phyloP scores from a whole-genome alignment of 805 yeast genomes.

The Wickerhamomyces chaumierensis region DNA sequence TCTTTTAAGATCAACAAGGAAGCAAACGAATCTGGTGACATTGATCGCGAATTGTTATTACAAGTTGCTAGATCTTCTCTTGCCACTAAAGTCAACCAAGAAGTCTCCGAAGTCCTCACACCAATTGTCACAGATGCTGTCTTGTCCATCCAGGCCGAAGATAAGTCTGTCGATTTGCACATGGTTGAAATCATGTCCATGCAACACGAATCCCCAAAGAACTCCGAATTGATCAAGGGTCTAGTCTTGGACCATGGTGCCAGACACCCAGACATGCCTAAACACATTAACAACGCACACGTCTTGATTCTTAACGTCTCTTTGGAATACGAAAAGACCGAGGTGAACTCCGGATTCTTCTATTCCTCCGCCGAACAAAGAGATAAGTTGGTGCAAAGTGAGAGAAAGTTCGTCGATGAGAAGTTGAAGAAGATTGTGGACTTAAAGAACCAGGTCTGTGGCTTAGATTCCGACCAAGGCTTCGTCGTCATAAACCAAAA shows the following conservation, averaged over 20 bases:
- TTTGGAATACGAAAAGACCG: conserved; percentile 93
- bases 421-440: conserved; percentile 86
- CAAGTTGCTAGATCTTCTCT: conserved; percentile 89
- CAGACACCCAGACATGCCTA: conserved; percentile 99
- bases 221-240: conserved; percentile 76
- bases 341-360: conserved; percentile 91
- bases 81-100: conserved; percentile 73
- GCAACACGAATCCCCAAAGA: conserved; percentile 85
- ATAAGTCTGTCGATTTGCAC: conserved; percentile 65
- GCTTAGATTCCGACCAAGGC: conserved; percentile 55
- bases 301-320: conserved; percentile 87
- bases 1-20: conserved; percentile 39
- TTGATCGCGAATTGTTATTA: conserved; percentile 78
- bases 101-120: conserved; percentile 68
- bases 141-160: conserved; percentile 49
- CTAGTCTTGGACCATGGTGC: conserved; percentile 97
- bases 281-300: conserved; percentile 68
- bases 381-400: conserved; percentile 86
- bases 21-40: conserved; percentile 11
- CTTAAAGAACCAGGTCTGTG: conserved; percentile 86
- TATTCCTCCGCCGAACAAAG: conserved; percentile 94
- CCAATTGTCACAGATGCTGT: conserved; percentile 98
- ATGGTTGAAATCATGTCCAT: conserved; percentile 98
- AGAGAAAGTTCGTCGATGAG: conserved; percentile 89
- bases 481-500: conserved; percentile 95